Evolutionary conservation across 768 basidiomycete genomes (phyloP).

Genomic region (Podaxis sp.): DNA sequence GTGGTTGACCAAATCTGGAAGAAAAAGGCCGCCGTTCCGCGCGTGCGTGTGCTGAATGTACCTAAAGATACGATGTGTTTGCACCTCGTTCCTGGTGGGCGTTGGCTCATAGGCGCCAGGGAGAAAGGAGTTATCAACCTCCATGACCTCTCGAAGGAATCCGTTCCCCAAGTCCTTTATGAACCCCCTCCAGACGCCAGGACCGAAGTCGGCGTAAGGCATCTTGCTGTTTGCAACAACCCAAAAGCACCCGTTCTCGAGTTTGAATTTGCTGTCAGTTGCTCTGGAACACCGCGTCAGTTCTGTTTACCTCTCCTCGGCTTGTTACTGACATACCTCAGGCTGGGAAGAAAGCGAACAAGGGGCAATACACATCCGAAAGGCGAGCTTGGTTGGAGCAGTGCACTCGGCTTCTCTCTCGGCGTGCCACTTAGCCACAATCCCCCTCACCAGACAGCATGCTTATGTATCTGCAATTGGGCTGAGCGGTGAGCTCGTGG

Average conservation of each 20-base stretch:
- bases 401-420: background rate
- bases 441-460: background rate
- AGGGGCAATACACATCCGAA: background rate
- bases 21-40: background rate
- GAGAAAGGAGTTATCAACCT: background rate
- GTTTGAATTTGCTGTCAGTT: background rate
- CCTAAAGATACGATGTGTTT: background rate
- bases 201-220: background rate
- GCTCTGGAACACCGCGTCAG: background rate
- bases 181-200: background rate
- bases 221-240: background rate
- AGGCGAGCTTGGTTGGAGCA: background rate
- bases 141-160: background rate
- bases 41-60: background rate
- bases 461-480: background rate
- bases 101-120: background rate
- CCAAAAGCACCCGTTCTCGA: background rate
- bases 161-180: background rate
- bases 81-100: background rate
- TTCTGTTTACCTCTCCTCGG: background rate
- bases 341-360: background rate
- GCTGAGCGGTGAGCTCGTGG: background rate
- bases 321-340: background rate
- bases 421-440: background rate
- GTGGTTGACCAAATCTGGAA: background rate